Conservation (phyloP, 495 filamentous ascomycete genomes). For the Penicillium paradoxum region DNA sequence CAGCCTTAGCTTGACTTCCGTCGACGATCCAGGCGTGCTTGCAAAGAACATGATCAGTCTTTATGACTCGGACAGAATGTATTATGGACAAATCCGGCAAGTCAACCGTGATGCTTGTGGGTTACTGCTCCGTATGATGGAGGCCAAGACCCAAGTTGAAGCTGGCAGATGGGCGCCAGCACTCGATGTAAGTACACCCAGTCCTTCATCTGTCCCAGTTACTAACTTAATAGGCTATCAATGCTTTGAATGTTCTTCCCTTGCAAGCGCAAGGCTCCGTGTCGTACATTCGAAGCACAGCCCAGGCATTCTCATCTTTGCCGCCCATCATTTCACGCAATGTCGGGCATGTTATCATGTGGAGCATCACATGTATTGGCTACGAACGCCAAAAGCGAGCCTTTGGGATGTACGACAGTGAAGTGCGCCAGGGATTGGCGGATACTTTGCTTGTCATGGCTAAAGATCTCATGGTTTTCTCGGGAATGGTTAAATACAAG, state of each 20-base stretch:
- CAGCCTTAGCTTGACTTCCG: slow-evolving; percentile 74
- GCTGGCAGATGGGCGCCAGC: slow-evolving; percentile 67
- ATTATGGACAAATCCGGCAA: slow-evolving; percentile 60
- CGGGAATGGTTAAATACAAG: slow-evolving; percentile 87
- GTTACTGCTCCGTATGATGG: slow-evolving; percentile 70
- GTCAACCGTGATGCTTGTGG: slow-evolving; percentile 65
- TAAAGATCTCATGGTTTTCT: slow-evolving; percentile 89
- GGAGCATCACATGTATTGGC: slow-evolving; percentile 82
- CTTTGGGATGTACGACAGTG: slow-evolving; percentile 65
- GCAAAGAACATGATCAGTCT: slow-evolving; percentile 74
- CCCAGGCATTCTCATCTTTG: slow-evolving; percentile 69
- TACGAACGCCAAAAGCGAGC: slow-evolving; percentile 64
- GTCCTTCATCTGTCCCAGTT: slow-evolving; percentile 1
- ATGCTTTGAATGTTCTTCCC: slow-evolving; percentile 68
- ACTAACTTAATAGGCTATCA: slow-evolving; percentile 59
- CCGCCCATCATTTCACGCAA: slow-evolving; percentile 76
- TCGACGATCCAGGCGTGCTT: slow-evolving; percentile 78
- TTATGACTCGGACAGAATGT: slow-evolving; percentile 72
- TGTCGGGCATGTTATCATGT: slow-evolving; percentile 83
- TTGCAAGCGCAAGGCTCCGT: slow-evolving; percentile 65
- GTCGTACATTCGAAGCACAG: slow-evolving; percentile 63
- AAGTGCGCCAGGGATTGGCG: slow-evolving; percentile 62
- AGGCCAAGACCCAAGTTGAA: slow-evolving; percentile 68
- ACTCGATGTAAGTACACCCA: slow-evolving; percentile 64
- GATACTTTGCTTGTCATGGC: slow-evolving; percentile 68